Evolutionary conservation across 208 protist genomes (phyloP).

Genomic region (Strigomonas galati): DNA sequence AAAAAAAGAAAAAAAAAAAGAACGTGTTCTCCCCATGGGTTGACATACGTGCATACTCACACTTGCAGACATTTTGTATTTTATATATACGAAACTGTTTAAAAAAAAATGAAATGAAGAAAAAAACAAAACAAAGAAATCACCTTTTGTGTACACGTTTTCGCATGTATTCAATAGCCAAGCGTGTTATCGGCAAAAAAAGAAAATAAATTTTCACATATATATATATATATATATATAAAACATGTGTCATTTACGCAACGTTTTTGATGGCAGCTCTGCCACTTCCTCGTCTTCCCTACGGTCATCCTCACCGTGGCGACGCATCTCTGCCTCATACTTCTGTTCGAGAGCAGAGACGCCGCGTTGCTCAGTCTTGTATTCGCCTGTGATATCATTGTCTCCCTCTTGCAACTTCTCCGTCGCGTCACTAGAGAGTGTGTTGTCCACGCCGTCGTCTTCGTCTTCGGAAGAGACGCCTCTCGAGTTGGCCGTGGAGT

Average conservation of each 20-base stretch:
- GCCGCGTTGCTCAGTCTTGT: not conserved
- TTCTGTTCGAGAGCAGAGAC: not conserved
- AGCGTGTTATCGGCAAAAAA: not conserved
- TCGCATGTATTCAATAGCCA: not conserved
- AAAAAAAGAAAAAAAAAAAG: constrained; percentile 5
- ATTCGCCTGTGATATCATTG: not conserved
- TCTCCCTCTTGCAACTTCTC: not conserved
- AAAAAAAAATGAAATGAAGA: constrained; percentile 14
- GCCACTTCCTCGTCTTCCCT: not conserved
- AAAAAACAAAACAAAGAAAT: constrained; percentile 1
- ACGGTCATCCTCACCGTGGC: not conserved
- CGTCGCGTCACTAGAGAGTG: not conserved
- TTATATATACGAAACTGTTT: constrained; percentile 3
- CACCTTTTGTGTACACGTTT: not conserved
- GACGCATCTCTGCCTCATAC: not conserved
- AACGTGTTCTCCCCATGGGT: not conserved
- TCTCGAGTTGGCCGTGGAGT: not conserved
- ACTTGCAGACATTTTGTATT: constrained; percentile 1
- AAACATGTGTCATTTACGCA: not conserved
- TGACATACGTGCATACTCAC: not conserved
- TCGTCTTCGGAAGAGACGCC: constrained; percentile 21
- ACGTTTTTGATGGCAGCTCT: not conserved
- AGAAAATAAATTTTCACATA: constrained; percentile 10
- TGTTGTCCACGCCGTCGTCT: constrained; percentile 19
- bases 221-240: not conserved